A percentile compares a stretch with the other conserved stretches of the same genome.
phyloP scores from a whole-genome alignment of 2,329 filamentous ascomycete genomes.

The Coniella lustricola region DNA sequence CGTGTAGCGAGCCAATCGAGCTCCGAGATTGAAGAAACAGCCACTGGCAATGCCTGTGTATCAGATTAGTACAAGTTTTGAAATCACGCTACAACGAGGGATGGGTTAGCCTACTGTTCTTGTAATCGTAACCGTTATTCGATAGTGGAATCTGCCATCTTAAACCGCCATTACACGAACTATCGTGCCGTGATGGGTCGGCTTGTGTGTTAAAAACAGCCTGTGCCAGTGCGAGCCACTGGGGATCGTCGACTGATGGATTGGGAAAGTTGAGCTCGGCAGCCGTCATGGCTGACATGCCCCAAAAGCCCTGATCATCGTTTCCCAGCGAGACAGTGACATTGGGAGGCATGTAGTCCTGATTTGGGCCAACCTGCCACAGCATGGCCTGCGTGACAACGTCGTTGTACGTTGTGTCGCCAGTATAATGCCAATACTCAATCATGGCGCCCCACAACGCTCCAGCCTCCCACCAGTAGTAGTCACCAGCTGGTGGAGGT shows the following conservation, averaged over 20 bases:
- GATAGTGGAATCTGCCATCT: conserved; percentile 81
- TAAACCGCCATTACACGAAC: conserved; percentile 65
- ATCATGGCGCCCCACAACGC: conserved; percentile 62
- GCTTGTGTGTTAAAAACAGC: conserved; percentile 77
- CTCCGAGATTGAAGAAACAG: conserved; percentile 44
- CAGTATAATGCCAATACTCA: conserved; percentile 64
- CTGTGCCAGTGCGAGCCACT: conserved; percentile 67
- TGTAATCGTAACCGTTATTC: conserved; percentile 73
- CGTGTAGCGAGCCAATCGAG: conserved; percentile 63
- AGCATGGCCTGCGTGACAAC: conserved; percentile 50
- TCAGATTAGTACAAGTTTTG: not conserved
- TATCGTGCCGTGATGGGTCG: conserved; percentile 58
- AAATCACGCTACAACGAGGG: too few species aligned
- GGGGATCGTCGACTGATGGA: conserved; percentile 47
- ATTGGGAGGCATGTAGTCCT: conserved; percentile 72
- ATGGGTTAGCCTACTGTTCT: conserved; percentile 31
- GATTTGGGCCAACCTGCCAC: conserved; percentile 63
- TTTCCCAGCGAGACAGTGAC: conserved; percentile 64
- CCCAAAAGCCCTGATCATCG: conserved; percentile 70
- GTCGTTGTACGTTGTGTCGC: conserved; percentile 56
- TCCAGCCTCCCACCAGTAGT: conserved; percentile 71
- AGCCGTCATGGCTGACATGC: conserved; percentile 61
- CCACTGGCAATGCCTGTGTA: conserved; percentile 37
- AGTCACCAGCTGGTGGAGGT: conserved; percentile 46
- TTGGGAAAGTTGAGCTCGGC: conserved; percentile 62